Conservation (phyloP, 805 yeast genomes). For the Nakazawaea ambrosiae region DNA sequence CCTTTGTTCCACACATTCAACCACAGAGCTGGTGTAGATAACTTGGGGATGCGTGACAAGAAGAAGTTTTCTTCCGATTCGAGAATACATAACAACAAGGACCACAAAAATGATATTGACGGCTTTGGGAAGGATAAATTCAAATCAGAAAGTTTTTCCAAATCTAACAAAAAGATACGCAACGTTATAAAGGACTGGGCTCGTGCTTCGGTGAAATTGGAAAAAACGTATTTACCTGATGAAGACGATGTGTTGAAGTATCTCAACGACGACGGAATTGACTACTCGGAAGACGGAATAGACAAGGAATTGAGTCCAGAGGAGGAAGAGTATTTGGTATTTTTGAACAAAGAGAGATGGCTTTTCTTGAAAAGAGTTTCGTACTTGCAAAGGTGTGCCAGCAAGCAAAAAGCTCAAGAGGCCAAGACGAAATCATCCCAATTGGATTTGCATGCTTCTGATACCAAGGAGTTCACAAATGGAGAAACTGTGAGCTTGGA, state of each 20-base stretch:
- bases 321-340: constrained; percentile 32
- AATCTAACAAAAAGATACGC: constrained; percentile 47
- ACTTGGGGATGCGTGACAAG: constrained; percentile 75
- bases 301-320: constrained; percentile 15
- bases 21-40: constrained; percentile 83
- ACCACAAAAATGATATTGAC: constrained; percentile 64
- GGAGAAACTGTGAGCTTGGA: constrained; percentile 23
- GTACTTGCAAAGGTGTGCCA: constrained; percentile 61
- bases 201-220: constrained; percentile 29
- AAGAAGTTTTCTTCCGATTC: constrained; percentile 79
- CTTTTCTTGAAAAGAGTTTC: constrained; percentile 61
- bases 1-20: constrained; percentile 52
- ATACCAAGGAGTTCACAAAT: constrained; percentile 3
- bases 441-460: constrained; percentile 5
- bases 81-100: constrained; percentile 61
- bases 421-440: constrained; percentile 26
- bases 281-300: constrained; percentile 21
- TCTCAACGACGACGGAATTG: constrained; percentile 35
- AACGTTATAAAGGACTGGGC: constrained; percentile 54
- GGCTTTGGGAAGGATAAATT: constrained; percentile 71
- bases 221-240: constrained; percentile 46
- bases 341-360: constrained; percentile 57
- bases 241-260: constrained; percentile 50
- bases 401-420: constrained; percentile 35
- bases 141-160: constrained; percentile 36